Base-by-base conservation (phyloP, 1,139 yeast genomes). In the Tardiomyces digboiensis region DNA sequence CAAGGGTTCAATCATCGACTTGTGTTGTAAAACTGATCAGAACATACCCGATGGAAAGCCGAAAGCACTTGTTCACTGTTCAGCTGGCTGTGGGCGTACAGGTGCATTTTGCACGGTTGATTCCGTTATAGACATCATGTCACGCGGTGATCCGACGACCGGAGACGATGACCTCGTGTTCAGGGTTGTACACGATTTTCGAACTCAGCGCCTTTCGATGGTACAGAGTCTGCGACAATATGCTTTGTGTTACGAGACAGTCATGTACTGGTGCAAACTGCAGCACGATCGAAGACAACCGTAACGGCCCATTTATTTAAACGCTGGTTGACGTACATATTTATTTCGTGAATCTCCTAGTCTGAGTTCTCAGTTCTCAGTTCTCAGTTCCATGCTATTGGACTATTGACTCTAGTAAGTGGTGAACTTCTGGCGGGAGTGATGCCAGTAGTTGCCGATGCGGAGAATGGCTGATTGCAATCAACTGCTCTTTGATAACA, bases 81-180 rank as follows among this genome's bases (percentile, higher is more conserved):
- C 89, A 4, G 95, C 96, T 0, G 96, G 96, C 0, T 86, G 95
- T 63, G 96, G 96, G 2, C 74, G 96, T 52, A 86, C 95, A 0
- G 95, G 96, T 2, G 85, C 89, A 0, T 82, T 85, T 51, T 81
- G 88, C 47, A 74, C 93, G 0, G 71, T 84, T 36, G 95, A 86
- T 61, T 70, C 82, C 14, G 67, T 83, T 21, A 58, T 81, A 33
- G 77, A 75, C 49, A 60, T 76, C 10, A 56, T 75, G 40, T 46
- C 54, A 42, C 43, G 51, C 21, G 44, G 46, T 33, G 41, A 26
- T 20, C n/a, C n/a, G n/a, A 29, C 37, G 36, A 16, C 44, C 37
- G 56, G 53, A 10, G 53, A 58, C 12, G 54, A 54, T 41, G 91
- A 82, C 61, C 71, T 81, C 26, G 68, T 86, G 7, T 72, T 66